These are phyloP conservation scores for Fistulifera solaris DNA, from an alignment of 108 stramenopile species.

Conservation along the genomic window DNA sequence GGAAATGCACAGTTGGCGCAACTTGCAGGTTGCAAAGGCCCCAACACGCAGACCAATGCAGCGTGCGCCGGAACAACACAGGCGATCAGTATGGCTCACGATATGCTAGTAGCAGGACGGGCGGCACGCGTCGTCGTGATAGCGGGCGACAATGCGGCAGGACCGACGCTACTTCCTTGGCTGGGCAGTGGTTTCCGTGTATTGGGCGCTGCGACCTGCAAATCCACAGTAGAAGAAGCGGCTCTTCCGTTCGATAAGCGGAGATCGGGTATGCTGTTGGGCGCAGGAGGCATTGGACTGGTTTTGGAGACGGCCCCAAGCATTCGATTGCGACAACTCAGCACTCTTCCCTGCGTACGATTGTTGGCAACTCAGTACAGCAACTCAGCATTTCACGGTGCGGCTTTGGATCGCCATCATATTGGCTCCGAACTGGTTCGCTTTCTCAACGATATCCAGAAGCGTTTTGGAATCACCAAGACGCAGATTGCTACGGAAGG, in stretches of 20 bases:
- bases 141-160: slow-evolving; percentile 90
- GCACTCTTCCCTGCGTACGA: slow-evolving; percentile 35
- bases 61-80: slow-evolving; percentile 96
- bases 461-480: slow-evolving; percentile 85
- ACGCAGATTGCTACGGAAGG: slow-evolving; percentile 87
- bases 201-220: slow-evolving; percentile 87
- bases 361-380: slow-evolving; percentile 88
- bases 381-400: slow-evolving; percentile 94
- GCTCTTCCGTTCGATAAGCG: slow-evolving; percentile 90
- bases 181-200: slow-evolving; percentile 90
- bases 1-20: slow-evolving; percentile 96
- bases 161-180: slow-evolving; percentile 89
- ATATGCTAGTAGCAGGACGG: slow-evolving; percentile 88
- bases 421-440: slow-evolving; percentile 86
- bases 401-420: slow-evolving; percentile 88
- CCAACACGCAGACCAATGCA: slow-evolving; percentile 96
- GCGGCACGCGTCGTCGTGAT: slow-evolving; percentile 92
- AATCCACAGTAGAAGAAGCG: slow-evolving; percentile 64
- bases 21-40: slow-evolving; percentile 88
- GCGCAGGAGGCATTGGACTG: slow-evolving; percentile 90
- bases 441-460: slow-evolving; percentile 79
- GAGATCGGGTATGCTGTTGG: slow-evolving; percentile 90
- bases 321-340: slow-evolving; percentile 46
- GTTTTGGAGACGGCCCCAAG: slow-evolving; percentile 84
- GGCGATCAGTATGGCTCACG: slow-evolving; percentile 93